A percentile compares a stretch with the other conserved stretches of the same genome.
Evolutionary conservation across 75 land plant species (phyloP).

Genomic region (Selaginella moellendorffii): DNA sequence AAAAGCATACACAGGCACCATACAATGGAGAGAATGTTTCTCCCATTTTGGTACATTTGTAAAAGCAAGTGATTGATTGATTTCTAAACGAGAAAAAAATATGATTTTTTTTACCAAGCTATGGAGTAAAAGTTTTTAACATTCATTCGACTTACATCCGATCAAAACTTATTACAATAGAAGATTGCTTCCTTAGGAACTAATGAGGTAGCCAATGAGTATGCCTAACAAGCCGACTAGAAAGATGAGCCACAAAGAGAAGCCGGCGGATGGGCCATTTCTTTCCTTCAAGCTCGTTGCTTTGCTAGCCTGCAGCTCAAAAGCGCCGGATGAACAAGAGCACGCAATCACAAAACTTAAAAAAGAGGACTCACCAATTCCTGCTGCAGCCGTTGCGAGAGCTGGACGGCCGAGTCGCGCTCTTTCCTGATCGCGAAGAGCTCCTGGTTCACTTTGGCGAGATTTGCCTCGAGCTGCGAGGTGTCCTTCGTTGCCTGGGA

Average conservation of each 20-base stretch:
- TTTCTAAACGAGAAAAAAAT: too few relatives aligned
- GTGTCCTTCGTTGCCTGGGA: background rate
- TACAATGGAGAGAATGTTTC: too few relatives aligned
- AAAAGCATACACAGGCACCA: too few relatives aligned
- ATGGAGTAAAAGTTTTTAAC: too few relatives aligned
- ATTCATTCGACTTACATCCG: too few relatives aligned
- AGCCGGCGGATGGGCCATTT: background rate
- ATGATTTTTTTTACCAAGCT: too few relatives aligned
- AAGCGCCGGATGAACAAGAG: background rate
- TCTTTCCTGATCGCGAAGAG: conserved; percentile 16
- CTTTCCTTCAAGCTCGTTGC: background rate
- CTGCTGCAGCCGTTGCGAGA: conserved; percentile 20
- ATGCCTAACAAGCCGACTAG: background rate
- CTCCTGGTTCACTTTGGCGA: background rate
- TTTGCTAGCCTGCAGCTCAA: background rate
- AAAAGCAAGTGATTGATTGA: too few relatives aligned
- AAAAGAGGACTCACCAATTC: conserved; percentile 15
- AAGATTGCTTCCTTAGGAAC: too few relatives aligned
- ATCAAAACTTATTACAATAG: too few relatives aligned
- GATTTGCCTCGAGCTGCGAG: background rate
- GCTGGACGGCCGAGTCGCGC: conserved; percentile 23
- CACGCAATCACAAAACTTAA: background rate
- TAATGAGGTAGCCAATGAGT: background rate
- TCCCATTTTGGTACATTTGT: too few relatives aligned
- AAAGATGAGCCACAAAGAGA: background rate